These are phyloP conservation scores for Galeopsis tetrahit DNA, from an alignment of 257 asterid genomes.

Conservation along the genomic window DNA sequence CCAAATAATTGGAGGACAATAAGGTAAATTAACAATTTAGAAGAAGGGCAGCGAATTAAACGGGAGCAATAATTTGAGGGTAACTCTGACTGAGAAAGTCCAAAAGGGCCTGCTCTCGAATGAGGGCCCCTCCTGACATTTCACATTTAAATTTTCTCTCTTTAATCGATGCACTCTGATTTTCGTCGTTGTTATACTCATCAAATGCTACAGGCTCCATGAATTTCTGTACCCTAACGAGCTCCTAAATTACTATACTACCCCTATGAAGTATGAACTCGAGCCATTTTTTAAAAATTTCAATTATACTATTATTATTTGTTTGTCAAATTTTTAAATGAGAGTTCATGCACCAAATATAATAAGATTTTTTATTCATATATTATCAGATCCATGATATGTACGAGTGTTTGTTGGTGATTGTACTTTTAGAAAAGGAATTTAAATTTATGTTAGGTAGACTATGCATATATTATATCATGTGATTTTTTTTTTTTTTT, in stretches of 20 bases:
- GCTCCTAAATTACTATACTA: constrained; percentile 11
- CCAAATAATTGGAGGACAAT: constrained; percentile 30
- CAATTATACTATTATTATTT: no score
- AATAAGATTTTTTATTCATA: no score
- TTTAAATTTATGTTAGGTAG: no score
- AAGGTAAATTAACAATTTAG: constrained; percentile 17
- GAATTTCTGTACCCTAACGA: constrained; percentile 10
- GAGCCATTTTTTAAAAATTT: not conserved
- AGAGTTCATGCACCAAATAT: no score
- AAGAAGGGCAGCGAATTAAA: constrained; percentile 35
- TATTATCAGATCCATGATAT: no score
- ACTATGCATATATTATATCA: no score
- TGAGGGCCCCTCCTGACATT: constrained; percentile 43
- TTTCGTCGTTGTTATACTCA: constrained; percentile 12
- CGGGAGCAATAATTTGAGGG: constrained; percentile 56
- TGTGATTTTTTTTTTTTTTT: no score
- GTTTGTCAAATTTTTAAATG: no score
- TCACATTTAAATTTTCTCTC: constrained; percentile 17
- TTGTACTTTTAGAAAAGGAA: no score
- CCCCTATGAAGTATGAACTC: constrained; percentile 23
- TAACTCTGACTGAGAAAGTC: constrained; percentile 37
- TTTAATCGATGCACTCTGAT: constrained; percentile 15
- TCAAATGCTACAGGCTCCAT: not conserved
- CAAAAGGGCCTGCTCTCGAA: constrained; percentile 42
- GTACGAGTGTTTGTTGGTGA: no score